phyloP scores from a whole-genome alignment of 148 eudicot species.

The Fagopyrum esculentum region DNA sequence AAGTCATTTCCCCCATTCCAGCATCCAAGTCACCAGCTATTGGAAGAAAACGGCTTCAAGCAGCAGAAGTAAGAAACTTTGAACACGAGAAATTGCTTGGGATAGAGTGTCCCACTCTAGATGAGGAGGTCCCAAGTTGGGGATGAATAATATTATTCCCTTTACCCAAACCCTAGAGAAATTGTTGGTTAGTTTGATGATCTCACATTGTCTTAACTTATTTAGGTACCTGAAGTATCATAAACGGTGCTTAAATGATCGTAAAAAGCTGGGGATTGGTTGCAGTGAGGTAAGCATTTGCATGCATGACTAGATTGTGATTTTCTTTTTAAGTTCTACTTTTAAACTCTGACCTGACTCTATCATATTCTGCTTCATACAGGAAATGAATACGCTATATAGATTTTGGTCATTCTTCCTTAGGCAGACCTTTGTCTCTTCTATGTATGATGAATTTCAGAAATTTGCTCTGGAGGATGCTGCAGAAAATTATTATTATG shows the following conservation, averaged over 20 bases:
- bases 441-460: constrained; percentile 76
- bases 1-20: constrained; percentile 85
- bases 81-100: neutral
- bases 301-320: neutral
- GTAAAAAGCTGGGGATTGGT: constrained; percentile 83
- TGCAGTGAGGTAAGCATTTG: constrained; percentile 71
- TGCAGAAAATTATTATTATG: constrained; percentile 70
- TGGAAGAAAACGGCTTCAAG: constrained; percentile 92
- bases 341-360: neutral
- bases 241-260: constrained; percentile 70
- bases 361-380: constrained; percentile 22
- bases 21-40: constrained; percentile 91
- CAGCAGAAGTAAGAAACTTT: constrained; percentile 67
- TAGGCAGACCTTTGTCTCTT: constrained; percentile 54
- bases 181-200: neutral
- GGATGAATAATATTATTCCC: neutral
- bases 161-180: neutral
- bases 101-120: neutral
- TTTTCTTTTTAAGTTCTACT: neutral
- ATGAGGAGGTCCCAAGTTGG: neutral
- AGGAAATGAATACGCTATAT: constrained; percentile 97
- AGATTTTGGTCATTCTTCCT: constrained; percentile 93
- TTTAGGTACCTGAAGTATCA: constrained; percentile 79
- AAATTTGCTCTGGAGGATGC: constrained; percentile 85
- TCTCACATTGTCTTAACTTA: constrained; percentile 17